Evolutionary conservation across 73 alveolate species (phyloP).

Genomic region (Uronychia binucleata): DNA sequence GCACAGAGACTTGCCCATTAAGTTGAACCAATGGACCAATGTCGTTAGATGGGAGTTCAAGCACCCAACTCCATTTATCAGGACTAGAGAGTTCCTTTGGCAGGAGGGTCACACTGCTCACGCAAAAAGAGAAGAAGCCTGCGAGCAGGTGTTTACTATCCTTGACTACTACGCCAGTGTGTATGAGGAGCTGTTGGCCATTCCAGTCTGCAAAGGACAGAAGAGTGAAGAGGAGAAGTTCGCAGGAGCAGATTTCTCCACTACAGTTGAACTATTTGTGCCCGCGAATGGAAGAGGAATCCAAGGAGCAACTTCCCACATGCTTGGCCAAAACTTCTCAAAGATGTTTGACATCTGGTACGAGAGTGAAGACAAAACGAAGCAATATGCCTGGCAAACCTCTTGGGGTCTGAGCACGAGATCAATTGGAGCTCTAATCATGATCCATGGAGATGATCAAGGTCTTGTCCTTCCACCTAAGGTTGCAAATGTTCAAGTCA

Average conservation of each 20-base stretch:
- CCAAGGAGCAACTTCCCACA: conserved; percentile 99
- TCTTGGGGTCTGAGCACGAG: conserved; percentile 99
- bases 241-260: conserved; percentile 98
- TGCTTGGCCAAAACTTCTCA: conserved; percentile 99
- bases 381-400: conserved; percentile 94
- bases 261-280: conserved; percentile 96
- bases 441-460: conserved; percentile 99
- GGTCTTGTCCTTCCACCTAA: conserved; percentile 99
- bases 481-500: conserved; percentile 97
- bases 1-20: conserved; percentile 99
- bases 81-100: conserved; percentile 99
- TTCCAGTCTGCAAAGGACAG: conserved; percentile 98
- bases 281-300: conserved; percentile 99
- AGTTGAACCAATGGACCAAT: conserved; percentile 98
- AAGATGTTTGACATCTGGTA: conserved; percentile 97
- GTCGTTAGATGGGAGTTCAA: conserved; percentile 99
- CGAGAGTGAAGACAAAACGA: conserved; percentile 92
- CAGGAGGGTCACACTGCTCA: conserved; percentile 99
- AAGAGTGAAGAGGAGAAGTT: conserved; percentile 98
- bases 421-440: conserved; percentile 93
- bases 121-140: conserved; percentile 97
- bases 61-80: conserved; percentile 99
- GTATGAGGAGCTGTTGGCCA: conserved; percentile 96
- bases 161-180: conserved; percentile 93
- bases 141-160: conserved; percentile 82